Conservation (phyloP, 257 asterid species). For the Ehretia macrophylla region DNA sequence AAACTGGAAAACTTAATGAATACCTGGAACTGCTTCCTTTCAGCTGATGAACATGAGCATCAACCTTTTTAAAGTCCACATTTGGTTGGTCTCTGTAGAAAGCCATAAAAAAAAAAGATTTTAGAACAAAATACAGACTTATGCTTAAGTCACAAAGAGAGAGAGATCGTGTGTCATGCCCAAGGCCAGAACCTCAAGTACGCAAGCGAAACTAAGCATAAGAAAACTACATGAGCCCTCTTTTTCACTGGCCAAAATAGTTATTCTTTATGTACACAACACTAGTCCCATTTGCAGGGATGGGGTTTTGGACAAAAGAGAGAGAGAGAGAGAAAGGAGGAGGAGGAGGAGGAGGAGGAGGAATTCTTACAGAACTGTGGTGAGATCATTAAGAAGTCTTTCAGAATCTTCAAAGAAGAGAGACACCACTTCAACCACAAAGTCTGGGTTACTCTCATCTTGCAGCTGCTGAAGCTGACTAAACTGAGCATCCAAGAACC, state of each 20-base stretch:
- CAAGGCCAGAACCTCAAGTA: too few relatives aligned
- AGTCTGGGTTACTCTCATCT: slow-evolving; percentile 86
- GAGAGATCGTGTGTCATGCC: too few relatives aligned
- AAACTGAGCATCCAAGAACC: slow-evolving; percentile 76
- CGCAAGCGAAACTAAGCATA: too few relatives aligned
- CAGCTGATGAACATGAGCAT: slow-evolving; percentile 82
- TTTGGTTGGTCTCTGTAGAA: slow-evolving; percentile 49
- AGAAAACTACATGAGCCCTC: too few relatives aligned
- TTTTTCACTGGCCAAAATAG: too few relatives aligned
- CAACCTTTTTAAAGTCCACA: slow-evolving; percentile 72
- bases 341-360: slow-evolving; percentile 8
- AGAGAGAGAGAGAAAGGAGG: slow-evolving; percentile 5
- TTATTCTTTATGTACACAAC: too few relatives aligned
- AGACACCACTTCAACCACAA: slow-evolving; percentile 72
- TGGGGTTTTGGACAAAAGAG: too few relatives aligned
- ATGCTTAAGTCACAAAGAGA: neutral
- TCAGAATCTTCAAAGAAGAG: slow-evolving; percentile 86
- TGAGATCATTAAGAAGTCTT: slow-evolving; percentile 68
- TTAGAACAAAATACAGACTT: neutral
- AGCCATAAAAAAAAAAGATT: neutral
- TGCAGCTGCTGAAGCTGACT: slow-evolving; percentile 72
- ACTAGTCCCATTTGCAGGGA: too few relatives aligned
- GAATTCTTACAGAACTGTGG: slow-evolving; percentile 50
- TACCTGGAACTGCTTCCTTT: slow-evolving; percentile 97
- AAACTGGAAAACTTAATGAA: neutral